These are phyloP conservation scores for Alternaria alternata DNA, from an alignment of 2,329 filamentous ascomycete species.

Conservation along the genomic window DNA sequence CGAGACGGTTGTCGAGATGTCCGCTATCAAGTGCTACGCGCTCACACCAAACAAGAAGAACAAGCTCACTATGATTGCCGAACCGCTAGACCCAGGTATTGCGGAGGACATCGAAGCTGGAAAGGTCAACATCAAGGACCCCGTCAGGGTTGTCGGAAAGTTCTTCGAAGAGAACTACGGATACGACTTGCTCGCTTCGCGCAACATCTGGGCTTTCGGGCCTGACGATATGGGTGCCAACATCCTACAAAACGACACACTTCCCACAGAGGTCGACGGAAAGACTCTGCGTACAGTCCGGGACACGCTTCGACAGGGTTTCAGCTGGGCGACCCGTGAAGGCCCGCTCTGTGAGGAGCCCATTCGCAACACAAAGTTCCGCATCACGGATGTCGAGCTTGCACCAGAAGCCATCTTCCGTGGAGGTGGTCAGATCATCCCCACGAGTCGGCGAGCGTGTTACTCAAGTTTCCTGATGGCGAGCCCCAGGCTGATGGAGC, in stretches of 20 bases:
- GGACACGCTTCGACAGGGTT: slow-evolving; percentile 93
- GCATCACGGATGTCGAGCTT: slow-evolving; percentile 87
- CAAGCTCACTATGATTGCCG: slow-evolving; percentile 97
- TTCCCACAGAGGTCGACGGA: slow-evolving; percentile 94
- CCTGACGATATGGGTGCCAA: slow-evolving; percentile 95
- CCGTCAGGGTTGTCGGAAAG: slow-evolving; percentile 89
- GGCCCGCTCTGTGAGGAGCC: slow-evolving; percentile 98
- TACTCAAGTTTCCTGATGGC: slow-evolving; percentile 98
- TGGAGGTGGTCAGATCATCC: slow-evolving; percentile 96
- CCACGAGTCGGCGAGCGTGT: slow-evolving; percentile 88
- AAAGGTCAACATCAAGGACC: slow-evolving; percentile 89
- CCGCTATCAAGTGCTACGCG: slow-evolving; percentile 96
- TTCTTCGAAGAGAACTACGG: slow-evolving; percentile 98
- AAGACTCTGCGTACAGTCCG: slow-evolving; percentile 85
- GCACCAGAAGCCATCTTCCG: slow-evolving; percentile 92
- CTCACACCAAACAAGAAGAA: slow-evolving; percentile 99
- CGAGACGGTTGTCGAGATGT: slow-evolving; percentile 97
- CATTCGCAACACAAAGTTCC: slow-evolving; percentile 98
- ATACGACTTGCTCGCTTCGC: slow-evolving; percentile 91
- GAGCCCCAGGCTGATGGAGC: slow-evolving; percentile 94
- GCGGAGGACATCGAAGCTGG: slow-evolving; percentile 93
- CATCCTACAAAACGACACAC: slow-evolving; percentile 94
- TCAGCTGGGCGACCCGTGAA: slow-evolving; percentile 95
- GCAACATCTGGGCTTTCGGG: slow-evolving; percentile 98
- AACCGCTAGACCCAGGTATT: slow-evolving; percentile 93